These are phyloP conservation scores for Chenopodium album DNA, from an alignment of 148 eudicot species.

Conservation along the genomic window DNA sequence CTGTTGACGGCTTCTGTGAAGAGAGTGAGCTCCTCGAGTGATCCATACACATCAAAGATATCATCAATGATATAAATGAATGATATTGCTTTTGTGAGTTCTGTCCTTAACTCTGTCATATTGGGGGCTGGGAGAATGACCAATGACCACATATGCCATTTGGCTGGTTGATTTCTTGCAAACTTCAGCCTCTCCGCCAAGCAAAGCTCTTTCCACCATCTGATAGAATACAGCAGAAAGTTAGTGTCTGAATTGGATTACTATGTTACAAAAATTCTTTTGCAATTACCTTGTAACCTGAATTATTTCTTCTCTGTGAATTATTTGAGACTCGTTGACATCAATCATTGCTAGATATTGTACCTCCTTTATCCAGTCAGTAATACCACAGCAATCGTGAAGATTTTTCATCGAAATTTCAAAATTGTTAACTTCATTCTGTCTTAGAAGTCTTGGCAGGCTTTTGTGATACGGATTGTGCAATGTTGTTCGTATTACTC, in stretches of 20 bases:
- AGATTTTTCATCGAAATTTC: slow-evolving; percentile 1
- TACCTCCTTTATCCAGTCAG: slow-evolving; percentile 21
- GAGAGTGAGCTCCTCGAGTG: slow-evolving; percentile 44
- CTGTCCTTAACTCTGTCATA: slow-evolving; percentile 40
- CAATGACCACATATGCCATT: slow-evolving; percentile 77
- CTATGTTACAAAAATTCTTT: neutral
- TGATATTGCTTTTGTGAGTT: slow-evolving; percentile 55
- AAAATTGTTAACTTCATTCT: neutral
- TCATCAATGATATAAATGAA: slow-evolving; percentile 73
- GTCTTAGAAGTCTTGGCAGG: slow-evolving; percentile 19
- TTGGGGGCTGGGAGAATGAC: slow-evolving; percentile 39
- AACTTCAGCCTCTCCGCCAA: slow-evolving; percentile 41
- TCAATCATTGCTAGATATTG: slow-evolving; percentile 31
- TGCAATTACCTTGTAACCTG: slow-evolving; percentile 39
- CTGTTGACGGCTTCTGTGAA: slow-evolving; percentile 58
- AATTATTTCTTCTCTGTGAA: slow-evolving; percentile 34
- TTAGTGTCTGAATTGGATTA: neutral
- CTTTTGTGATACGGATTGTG: slow-evolving; percentile 35
- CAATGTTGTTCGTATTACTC: slow-evolving; percentile 27
- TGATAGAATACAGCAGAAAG: neutral
- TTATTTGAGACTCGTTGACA: slow-evolving; percentile 13
- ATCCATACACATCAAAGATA: slow-evolving; percentile 63
- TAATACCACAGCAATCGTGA: slow-evolving; percentile 8
- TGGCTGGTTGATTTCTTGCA: slow-evolving; percentile 51
- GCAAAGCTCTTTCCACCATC: slow-evolving; percentile 62